phyloP scores from a whole-genome alignment of 2,329 filamentous ascomycete species.

The Sphaerulina vaccinii region DNA sequence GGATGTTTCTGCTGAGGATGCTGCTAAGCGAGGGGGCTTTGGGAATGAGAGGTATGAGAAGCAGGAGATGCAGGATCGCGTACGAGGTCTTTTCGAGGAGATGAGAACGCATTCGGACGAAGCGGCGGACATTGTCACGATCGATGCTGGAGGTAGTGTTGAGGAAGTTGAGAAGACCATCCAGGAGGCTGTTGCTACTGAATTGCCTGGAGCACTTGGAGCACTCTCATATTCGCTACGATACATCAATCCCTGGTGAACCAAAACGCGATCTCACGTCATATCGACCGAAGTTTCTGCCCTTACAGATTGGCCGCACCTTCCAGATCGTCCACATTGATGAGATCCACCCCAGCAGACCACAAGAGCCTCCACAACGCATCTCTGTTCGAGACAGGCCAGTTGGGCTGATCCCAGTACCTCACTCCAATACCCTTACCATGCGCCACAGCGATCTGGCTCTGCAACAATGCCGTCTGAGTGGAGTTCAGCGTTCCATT shows the following conservation, averaged over 20 bases:
- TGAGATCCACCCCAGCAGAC: conserved; percentile 58
- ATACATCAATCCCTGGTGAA: conserved; percentile 23
- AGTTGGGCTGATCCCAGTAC: conserved; percentile 64
- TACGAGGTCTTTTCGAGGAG: conserved; percentile 68
- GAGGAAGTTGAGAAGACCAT: conserved; percentile 51
- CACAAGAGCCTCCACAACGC: conserved; percentile 58
- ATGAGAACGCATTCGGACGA: conserved; percentile 47
- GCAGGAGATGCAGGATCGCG: conserved; percentile 74
- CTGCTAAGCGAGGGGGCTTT: conserved; percentile 76
- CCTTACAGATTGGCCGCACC: conserved; percentile 49
- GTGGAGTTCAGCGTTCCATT: conserved; percentile 43
- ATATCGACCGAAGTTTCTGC: background rate
- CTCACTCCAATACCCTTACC: conserved; percentile 57
- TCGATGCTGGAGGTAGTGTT: conserved; percentile 55
- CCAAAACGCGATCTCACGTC: background rate
- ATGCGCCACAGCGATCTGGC: conserved; percentile 55
- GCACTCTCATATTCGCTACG: conserved; percentile 5
- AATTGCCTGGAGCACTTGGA: conserved; percentile 1
- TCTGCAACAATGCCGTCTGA: conserved; percentile 52
- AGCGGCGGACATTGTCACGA: conserved; percentile 51
- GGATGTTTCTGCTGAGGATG: conserved; percentile 71
- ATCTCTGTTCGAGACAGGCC: conserved; percentile 59
- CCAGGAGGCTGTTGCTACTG: conserved; percentile 26
- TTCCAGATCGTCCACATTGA: conserved; percentile 65
- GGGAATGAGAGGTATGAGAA: conserved; percentile 88